Evolutionary conservation across 495 filamentous ascomycete genomes (phyloP).

Genomic region (Bathelium albidoporum): DNA sequence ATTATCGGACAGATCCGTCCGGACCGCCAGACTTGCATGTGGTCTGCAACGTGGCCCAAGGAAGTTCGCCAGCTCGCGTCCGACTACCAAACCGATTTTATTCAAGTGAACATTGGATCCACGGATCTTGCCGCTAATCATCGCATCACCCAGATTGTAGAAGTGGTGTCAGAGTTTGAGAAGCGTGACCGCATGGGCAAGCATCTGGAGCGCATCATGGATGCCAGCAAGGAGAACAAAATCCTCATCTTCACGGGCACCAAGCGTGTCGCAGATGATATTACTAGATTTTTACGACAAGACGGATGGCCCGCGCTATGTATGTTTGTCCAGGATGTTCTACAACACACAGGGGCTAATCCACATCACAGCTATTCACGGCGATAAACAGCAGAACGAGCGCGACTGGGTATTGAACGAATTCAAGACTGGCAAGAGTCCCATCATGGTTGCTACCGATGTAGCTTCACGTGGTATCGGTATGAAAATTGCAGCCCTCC

Average conservation of each 20-base stretch:
- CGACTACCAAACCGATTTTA: constrained; percentile 92
- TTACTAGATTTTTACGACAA: constrained; percentile 95
- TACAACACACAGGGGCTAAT: constrained; percentile 35
- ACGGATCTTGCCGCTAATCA: constrained; percentile 96
- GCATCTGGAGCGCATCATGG: constrained; percentile 97
- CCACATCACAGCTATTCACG: constrained; percentile 68
- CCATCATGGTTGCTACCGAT: constrained; percentile 97
- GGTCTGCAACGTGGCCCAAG: constrained; percentile 99
- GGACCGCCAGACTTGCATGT: constrained; percentile 99
- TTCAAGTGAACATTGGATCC: constrained; percentile 98
- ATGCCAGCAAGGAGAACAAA: constrained; percentile 87
- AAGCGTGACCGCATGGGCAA: constrained; percentile 97
- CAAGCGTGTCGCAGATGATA: constrained; percentile 96
- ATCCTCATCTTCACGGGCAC: constrained; percentile 93
- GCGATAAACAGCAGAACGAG: constrained; percentile 98
- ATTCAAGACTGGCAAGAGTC: constrained; percentile 93
- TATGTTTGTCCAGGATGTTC: constrained; percentile 39
- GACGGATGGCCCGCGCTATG: constrained; percentile 98
- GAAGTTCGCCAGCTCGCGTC: constrained; percentile 92
- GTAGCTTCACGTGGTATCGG: constrained; percentile 99
- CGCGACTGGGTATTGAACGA: constrained; percentile 99
- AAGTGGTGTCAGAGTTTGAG: constrained; percentile 90
- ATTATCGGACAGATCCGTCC: constrained; percentile 96
- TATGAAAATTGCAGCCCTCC: constrained; percentile 68
- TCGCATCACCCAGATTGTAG: constrained; percentile 94